Evolutionary conservation across 805 yeast genomes (phyloP).

Genomic region (Priceomyces haplophilus): DNA sequence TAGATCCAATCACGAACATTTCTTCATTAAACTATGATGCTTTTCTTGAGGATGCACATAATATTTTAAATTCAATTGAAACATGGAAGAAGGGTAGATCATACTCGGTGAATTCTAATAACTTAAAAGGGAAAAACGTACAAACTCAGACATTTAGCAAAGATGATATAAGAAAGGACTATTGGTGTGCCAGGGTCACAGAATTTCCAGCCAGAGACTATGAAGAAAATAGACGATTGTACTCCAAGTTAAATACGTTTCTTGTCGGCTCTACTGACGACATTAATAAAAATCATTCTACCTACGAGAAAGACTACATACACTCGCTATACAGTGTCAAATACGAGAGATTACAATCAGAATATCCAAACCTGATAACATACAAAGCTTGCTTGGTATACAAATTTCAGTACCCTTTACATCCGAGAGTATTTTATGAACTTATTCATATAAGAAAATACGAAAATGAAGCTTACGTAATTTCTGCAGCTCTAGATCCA

Average conservation of each 20-base stretch:
- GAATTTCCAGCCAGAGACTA: conserved; percentile 5
- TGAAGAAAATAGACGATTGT: conserved; percentile 5
- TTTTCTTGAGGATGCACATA: conserved; percentile 2
- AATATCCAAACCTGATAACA: conserved; percentile 8
- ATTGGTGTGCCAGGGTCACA: conserved; percentile 17
- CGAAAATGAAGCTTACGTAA: conserved; percentile 24
- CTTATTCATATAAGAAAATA: conserved; percentile 27
- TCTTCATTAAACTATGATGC: not conserved
- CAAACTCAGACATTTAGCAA: conserved; percentile 7
- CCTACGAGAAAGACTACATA: conserved; percentile 35
- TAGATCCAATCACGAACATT: conserved; percentile 4
- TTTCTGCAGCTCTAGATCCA: conserved; percentile 34
- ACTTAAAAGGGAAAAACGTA: not conserved
- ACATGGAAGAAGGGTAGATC: conserved; percentile 6
- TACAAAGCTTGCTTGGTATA: conserved; percentile 33
- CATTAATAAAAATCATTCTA: conserved; percentile 28
- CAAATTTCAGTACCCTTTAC: conserved; percentile 35
- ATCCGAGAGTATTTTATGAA: conserved; percentile 34
- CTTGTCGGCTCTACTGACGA: conserved; percentile 14
- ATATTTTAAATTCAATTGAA: conserved; percentile 5
- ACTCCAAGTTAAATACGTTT: conserved; percentile 10
- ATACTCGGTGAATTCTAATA: conserved; percentile 3
- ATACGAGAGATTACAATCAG: conserved; percentile 12
- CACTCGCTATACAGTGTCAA: conserved; percentile 29
- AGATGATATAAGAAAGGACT: conserved; percentile 5